Percentiles rank a stretch among this genome's conserved stretches.
These are phyloP conservation scores for Diplocarpon rosae DNA, from an alignment of 2,329 filamentous ascomycete species.

Conservation along the genomic window DNA sequence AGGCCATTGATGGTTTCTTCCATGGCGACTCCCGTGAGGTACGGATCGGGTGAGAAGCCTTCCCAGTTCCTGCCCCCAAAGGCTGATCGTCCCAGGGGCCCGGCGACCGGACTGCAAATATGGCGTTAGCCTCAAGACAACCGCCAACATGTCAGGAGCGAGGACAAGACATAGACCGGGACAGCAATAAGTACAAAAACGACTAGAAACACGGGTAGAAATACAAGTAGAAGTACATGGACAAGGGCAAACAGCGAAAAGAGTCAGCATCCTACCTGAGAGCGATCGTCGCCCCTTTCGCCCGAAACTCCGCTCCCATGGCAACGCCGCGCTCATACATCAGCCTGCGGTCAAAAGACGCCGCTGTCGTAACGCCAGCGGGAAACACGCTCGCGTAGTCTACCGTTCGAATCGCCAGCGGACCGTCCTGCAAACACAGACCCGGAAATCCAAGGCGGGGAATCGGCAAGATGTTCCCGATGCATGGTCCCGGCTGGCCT, in stretches of 20 bases:
- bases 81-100: constrained; percentile 54
- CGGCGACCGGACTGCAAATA: constrained; percentile 35
- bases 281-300: constrained; percentile 72
- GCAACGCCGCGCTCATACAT: constrained; percentile 56
- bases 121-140: constrained; percentile 46
- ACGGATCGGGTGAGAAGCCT: constrained; percentile 28
- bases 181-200: too few species aligned
- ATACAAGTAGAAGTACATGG: too few species aligned
- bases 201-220: too few species aligned
- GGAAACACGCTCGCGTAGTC: constrained; percentile 56
- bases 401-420: constrained; percentile 24
- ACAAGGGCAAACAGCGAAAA: too few species aligned
- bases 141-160: too few species aligned
- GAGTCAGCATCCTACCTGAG: too few species aligned
- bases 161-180: too few species aligned
- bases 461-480: constrained; percentile 14
- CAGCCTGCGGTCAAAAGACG: constrained; percentile 65
- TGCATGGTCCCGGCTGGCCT: constrained; percentile 16
- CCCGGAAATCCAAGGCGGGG: constrained; percentile 15
- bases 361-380: constrained; percentile 58
- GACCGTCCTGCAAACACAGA: constrained; percentile 19
- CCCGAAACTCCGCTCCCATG: constrained; percentile 67
- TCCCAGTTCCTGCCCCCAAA: constrained; percentile 60
- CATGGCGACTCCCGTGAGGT: constrained; percentile 46
- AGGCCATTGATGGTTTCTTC: constrained; percentile 48